Evolutionary conservation across 495 filamentous ascomycete species (phyloP).

Genomic region (Hypoxylon intermedium): DNA sequence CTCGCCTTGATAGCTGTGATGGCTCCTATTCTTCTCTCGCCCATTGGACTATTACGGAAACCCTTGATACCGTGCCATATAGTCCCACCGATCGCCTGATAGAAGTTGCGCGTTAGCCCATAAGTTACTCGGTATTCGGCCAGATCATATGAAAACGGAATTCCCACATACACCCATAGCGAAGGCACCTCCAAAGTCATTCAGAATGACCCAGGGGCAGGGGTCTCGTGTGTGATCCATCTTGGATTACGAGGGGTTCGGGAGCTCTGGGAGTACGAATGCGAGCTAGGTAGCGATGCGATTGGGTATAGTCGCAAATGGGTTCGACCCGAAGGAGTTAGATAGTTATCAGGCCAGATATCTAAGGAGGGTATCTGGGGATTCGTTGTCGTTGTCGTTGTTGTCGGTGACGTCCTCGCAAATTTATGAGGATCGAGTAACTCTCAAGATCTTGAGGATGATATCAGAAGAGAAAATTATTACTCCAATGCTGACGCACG

Average conservation of each 20-base stretch:
- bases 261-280: conserved; percentile 1
- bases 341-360: not conserved
- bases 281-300: not conserved
- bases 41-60: conserved; percentile 85
- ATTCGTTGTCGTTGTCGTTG: not conserved
- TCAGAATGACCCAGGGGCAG: conserved; percentile 94
- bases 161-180: conserved; percentile 83
- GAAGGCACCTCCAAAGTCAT: conserved; percentile 97
- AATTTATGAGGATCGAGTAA: not conserved
- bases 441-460: conserved; percentile 4
- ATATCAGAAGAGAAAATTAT: conserved; percentile 25
- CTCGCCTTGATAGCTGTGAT: conserved; percentile 97
- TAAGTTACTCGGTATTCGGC: not conserved
- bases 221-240: conserved; percentile 89
- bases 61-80: conserved; percentile 99
- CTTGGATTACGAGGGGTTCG: conserved; percentile 3
- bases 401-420: not conserved
- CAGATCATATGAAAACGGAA: not conserved
- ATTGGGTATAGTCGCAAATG: not conserved
- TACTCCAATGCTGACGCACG: conserved; percentile 15
- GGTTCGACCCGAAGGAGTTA: too few relatives aligned
- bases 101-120: conserved; percentile 11
- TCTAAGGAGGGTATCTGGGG: not conserved
- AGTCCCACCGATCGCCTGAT: conserved; percentile 83
- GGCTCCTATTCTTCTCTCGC: conserved; percentile 93